A percentile compares a stretch with the other conserved stretches of the same genome.
Evolutionary conservation across 2,329 filamentous ascomycete genomes (phyloP).

Genomic region (Fusarium sp.): DNA sequence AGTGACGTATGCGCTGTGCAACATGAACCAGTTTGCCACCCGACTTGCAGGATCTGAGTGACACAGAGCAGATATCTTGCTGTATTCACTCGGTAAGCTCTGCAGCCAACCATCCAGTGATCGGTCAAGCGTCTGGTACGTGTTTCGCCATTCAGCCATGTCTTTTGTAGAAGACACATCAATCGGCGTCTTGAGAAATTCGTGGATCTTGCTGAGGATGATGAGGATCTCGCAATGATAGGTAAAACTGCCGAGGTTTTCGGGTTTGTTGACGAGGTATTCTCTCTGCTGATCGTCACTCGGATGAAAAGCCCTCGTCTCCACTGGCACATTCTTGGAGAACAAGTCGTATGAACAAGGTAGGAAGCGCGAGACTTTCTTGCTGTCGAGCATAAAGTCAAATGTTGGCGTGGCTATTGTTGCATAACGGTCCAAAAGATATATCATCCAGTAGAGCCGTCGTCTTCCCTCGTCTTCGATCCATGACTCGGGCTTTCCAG

Average conservation of each 20-base stretch:
- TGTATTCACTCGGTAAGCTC: constrained; percentile 57
- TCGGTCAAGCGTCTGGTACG: constrained; percentile 54
- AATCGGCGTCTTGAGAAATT: constrained; percentile 55
- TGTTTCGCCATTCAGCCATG: constrained; percentile 56
- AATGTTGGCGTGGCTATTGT: constrained; percentile 56
- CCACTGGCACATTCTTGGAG: constrained; percentile 57
- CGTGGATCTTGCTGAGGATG: constrained; percentile 57
- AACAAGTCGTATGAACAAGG: constrained; percentile 60
- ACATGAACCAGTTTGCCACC: constrained; percentile 61
- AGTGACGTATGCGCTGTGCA: constrained; percentile 59
- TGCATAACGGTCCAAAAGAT: constrained; percentile 58
- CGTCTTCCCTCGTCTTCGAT: constrained; percentile 59
- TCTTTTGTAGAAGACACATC: constrained; percentile 54
- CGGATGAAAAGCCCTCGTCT: constrained; percentile 50
- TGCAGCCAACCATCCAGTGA: constrained; percentile 57
- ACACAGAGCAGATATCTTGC: constrained; percentile 58
- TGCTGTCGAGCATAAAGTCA: constrained; percentile 57
- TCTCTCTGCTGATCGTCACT: constrained; percentile 42
- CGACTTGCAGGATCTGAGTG: constrained; percentile 59
- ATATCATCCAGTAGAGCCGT: constrained; percentile 59
- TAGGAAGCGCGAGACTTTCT: constrained; percentile 54
- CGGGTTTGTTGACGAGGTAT: constrained; percentile 52
- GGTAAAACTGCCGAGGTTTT: constrained; percentile 59
- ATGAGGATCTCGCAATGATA: constrained; percentile 59
- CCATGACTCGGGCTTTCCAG: constrained; percentile 55